A percentile compares a stretch with the other conserved stretches of the same genome.
Evolutionary conservation across 768 basidiomycete species (phyloP).

Genomic region (Boletus huronensis): DNA sequence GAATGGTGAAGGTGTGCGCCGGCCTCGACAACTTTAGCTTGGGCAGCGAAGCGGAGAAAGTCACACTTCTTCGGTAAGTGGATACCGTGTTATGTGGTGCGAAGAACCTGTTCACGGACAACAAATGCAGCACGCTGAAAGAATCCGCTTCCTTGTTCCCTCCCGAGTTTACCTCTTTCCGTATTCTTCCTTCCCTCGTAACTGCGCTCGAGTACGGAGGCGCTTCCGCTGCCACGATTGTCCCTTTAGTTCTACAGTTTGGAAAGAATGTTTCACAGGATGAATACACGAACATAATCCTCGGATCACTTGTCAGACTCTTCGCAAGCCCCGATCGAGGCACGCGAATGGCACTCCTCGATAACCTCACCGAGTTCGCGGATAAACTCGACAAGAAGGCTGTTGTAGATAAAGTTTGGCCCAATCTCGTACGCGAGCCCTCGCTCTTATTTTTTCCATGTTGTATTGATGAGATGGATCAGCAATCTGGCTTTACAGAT

Average conservation of each 20-base stretch:
- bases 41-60: slow-evolving; percentile 77
- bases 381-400: slow-evolving; percentile 84
- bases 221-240: slow-evolving; percentile 67
- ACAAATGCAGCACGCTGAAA: slow-evolving; percentile 58
- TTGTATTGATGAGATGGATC: neutral
- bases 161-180: slow-evolving; percentile 76
- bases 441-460: neutral
- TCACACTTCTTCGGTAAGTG: slow-evolving; percentile 59
- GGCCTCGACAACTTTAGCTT: slow-evolving; percentile 85
- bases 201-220: slow-evolving; percentile 78
- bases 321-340: slow-evolving; percentile 90
- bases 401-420: slow-evolving; percentile 88
- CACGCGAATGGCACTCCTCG: slow-evolving; percentile 89
- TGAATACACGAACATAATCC: slow-evolving; percentile 65
- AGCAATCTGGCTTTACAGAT: slow-evolving; percentile 97
- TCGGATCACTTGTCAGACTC: slow-evolving; percentile 79
- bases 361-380: slow-evolving; percentile 77
- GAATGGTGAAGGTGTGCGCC: slow-evolving; percentile 77
- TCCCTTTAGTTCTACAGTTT: slow-evolving; percentile 82
- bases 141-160: slow-evolving; percentile 82
- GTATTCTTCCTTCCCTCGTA: slow-evolving; percentile 84
- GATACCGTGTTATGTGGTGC: neutral
- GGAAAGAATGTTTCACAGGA: slow-evolving; percentile 66
- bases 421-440: slow-evolving; percentile 63
- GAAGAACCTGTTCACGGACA: neutral